Evolutionary conservation across 2,329 filamentous ascomycete genomes (phyloP).

Genomic region (Incumbomyces delicatus): DNA sequence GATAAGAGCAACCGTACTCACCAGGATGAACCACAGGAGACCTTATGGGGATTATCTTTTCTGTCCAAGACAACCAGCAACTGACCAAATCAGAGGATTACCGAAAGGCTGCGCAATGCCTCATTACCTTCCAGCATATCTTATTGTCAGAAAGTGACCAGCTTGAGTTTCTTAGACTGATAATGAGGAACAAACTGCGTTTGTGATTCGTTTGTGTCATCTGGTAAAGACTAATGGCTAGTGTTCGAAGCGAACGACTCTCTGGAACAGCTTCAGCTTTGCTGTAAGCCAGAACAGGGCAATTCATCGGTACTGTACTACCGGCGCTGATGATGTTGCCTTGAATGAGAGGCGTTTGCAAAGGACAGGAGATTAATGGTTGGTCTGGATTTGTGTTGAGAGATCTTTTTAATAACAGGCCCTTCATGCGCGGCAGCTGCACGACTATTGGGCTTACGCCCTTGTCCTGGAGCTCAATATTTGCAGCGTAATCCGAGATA

Average conservation of each 20-base stretch:
- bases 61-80: too few relatives aligned
- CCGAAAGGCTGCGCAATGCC: too few relatives aligned
- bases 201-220: not conserved
- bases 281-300: not conserved
- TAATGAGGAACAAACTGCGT: not conserved
- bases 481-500: too few relatives aligned
- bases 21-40: too few relatives aligned
- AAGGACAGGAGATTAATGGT: not conserved
- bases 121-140: too few relatives aligned
- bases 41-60: too few relatives aligned
- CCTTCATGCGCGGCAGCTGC: not conserved
- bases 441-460: not conserved
- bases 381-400: not conserved
- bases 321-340: not conserved
- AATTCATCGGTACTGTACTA: not conserved
- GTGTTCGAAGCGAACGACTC: slow-evolving; percentile 2
- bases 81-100: too few relatives aligned
- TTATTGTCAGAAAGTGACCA: too few relatives aligned
- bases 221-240: not conserved
- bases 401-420: slow-evolving; percentile 2
- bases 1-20: too few relatives aligned
- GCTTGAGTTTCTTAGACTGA: too few relatives aligned
- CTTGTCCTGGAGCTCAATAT: too few relatives aligned
- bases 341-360: too few relatives aligned
- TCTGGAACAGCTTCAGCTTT: not conserved